Conservation (phyloP, 495 filamentous ascomycete genomes). For the Tetracladium setigerum region DNA sequence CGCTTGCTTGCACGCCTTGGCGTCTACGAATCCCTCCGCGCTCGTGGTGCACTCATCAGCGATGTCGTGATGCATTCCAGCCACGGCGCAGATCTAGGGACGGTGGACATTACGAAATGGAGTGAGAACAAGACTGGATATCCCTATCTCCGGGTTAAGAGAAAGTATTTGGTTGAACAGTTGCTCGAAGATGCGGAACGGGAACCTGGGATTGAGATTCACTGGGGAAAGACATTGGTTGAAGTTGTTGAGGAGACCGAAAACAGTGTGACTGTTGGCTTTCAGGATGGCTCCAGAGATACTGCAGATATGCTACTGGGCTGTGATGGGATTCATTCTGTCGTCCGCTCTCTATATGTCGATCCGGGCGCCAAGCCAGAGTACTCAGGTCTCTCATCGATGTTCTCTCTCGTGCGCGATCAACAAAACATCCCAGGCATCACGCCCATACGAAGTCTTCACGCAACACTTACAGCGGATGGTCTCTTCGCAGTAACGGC, state of each 20-base stretch:
- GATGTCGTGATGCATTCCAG: slow-evolving; percentile 36
- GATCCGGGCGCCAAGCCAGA: slow-evolving; percentile 38
- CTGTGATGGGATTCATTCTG: slow-evolving; percentile 57
- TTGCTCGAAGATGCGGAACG: slow-evolving; percentile 32
- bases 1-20: slow-evolving; percentile 49
- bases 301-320: slow-evolving; percentile 48
- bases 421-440: neutral
- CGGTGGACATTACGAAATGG: slow-evolving; percentile 35
- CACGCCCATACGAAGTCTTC: neutral
- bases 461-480: slow-evolving; percentile 5
- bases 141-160: slow-evolving; percentile 38
- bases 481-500: slow-evolving; percentile 2
- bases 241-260: slow-evolving; percentile 18
- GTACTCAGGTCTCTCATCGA: slow-evolving; percentile 49
- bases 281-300: slow-evolving; percentile 41
- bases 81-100: slow-evolving; percentile 36
- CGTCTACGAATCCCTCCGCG: slow-evolving; percentile 31
- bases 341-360: slow-evolving; percentile 42
- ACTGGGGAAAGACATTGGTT: slow-evolving; percentile 26
- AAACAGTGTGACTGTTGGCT: slow-evolving; percentile 37
- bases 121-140: slow-evolving; percentile 35
- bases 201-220: slow-evolving; percentile 25
- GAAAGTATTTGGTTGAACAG: slow-evolving; percentile 37
- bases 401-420: slow-evolving; percentile 21
- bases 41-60: slow-evolving; percentile 32